phyloP scores from a whole-genome alignment of 164 flowering plant genomes.

The Vitis riparia region DNA sequence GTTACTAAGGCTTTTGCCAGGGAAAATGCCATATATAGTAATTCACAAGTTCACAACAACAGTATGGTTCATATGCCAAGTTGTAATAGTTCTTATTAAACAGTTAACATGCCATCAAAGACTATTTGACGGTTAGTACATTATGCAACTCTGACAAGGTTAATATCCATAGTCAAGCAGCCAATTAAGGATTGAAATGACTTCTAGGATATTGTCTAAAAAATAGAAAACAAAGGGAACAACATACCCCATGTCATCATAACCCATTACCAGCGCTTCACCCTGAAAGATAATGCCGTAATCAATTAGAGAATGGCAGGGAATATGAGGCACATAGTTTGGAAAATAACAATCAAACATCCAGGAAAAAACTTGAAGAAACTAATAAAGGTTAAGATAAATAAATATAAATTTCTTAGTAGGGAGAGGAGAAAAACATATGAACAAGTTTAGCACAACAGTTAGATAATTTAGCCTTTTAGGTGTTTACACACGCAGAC shows the following conservation, averaged over 20 bases:
- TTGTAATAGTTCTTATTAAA: too few species aligned
- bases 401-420: not conserved
- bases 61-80: too few species aligned
- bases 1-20: too few species aligned
- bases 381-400: not conserved
- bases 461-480: too few species aligned
- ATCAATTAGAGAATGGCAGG: slow-evolving; percentile 6
- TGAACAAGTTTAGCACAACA: not conserved
- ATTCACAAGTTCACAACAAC: too few species aligned
- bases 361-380: not conserved
- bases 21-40: too few species aligned
- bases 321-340: not conserved
- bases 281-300: slow-evolving; percentile 40
- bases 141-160: too few species aligned
- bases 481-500: too few species aligned
- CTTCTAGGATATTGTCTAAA: not conserved
- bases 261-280: slow-evolving; percentile 74
- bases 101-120: too few species aligned
- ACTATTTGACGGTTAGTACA: too few species aligned
- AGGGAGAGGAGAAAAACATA: not conserved
- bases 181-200: not conserved
- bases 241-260: slow-evolving; percentile 75
- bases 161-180: too few species aligned
- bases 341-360: too few species aligned
- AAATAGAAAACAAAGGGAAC: not conserved